Conservation (phyloP, 75 land plant genomes). For the Picea sitchensis region DNA sequence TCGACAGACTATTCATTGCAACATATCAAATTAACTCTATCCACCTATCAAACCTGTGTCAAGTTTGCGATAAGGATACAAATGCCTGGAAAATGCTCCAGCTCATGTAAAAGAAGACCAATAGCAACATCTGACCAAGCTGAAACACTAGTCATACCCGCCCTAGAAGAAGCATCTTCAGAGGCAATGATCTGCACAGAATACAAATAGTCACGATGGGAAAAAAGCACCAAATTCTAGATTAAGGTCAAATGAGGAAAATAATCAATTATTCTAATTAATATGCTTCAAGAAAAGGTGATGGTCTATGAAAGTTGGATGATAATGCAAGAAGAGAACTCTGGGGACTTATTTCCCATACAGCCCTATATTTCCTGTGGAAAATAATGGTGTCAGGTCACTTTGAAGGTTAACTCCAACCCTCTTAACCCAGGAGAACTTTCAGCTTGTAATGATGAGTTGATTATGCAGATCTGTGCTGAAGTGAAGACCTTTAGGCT, state of each 20-base stretch:
- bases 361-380: too few relatives aligned
- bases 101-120: conserved; percentile 25
- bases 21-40: background rate
- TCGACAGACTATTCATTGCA: background rate
- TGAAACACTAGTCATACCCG: conserved; percentile 15
- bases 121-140: conserved; percentile 30
- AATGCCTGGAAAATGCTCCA: conserved; percentile 23
- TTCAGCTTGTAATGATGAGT: too few relatives aligned
- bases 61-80: conserved; percentile 31
- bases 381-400: too few relatives aligned
- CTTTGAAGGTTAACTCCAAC: too few relatives aligned
- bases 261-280: background rate
- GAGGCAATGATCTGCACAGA: conserved; percentile 16
- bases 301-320: too few relatives aligned
- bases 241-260: background rate
- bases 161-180: conserved; percentile 19
- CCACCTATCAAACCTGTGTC: conserved; percentile 13
- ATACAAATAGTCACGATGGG: background rate
- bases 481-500: too few relatives aligned
- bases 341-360: too few relatives aligned
- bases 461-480: too few relatives aligned
- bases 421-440: background rate
- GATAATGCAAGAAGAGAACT: too few relatives aligned
- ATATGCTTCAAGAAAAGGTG: too few relatives aligned
- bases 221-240: background rate